These are phyloP conservation scores for Bacidia rubella DNA, from an alignment of 495 filamentous ascomycete species.

Conservation along the genomic window DNA sequence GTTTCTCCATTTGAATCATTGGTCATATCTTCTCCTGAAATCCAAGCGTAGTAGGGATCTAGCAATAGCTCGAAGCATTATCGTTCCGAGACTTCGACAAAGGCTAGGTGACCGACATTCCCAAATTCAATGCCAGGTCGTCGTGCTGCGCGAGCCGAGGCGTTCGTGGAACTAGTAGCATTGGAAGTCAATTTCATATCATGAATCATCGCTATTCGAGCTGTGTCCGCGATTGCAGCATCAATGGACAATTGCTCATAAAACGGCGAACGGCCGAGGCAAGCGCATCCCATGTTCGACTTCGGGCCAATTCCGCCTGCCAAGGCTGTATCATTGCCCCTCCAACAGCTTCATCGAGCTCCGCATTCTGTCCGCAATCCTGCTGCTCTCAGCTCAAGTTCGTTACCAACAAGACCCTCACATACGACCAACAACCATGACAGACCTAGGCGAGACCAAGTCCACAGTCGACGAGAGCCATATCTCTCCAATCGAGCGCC, in stretches of 20 bases:
- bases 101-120: not conserved
- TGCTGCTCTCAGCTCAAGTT: not conserved
- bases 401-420: not conserved
- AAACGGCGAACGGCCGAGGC: too few relatives aligned
- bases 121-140: too few relatives aligned
- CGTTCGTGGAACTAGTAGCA: too few relatives aligned
- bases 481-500: constrained; percentile 62
- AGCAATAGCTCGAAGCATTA: not conserved
- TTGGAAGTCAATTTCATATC: too few relatives aligned
- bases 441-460: constrained; percentile 21
- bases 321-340: too few relatives aligned
- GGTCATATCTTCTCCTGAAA: not conserved
- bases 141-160: too few relatives aligned
- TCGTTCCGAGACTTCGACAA: not conserved
- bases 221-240: too few relatives aligned
- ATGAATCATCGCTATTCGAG: too few relatives aligned
- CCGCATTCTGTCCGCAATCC: not conserved
- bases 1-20: not conserved
- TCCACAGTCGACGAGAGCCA: constrained; percentile 38
- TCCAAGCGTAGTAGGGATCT: not conserved
- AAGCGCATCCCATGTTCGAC: not conserved
- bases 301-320: not conserved
- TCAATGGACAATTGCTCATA: too few relatives aligned
- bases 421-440: constrained; percentile 21
- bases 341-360: too few relatives aligned